A percentile compares a stretch with the other conserved stretches of the same genome.
Conservation (phyloP, 495 filamentous ascomycete species). For the Neurospora sp. region DNA sequence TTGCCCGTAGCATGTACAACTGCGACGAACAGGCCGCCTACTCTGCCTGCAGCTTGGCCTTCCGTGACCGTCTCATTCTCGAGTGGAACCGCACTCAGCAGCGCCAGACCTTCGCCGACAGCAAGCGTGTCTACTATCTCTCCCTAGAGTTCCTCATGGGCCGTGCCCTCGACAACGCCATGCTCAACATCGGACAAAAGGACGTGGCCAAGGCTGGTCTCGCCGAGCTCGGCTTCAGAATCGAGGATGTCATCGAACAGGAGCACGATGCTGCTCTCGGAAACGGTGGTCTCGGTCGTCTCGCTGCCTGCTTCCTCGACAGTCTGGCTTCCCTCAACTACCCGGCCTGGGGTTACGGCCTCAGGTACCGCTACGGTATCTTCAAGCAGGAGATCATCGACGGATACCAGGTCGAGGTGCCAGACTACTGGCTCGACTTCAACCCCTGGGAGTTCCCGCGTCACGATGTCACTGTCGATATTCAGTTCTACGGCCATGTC, state of each 20-base stretch:
- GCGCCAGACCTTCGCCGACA: conserved; percentile 78
- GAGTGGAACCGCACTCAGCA: conserved; percentile 98
- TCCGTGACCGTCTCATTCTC: conserved; percentile 85
- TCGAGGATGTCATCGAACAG: conserved; percentile 90
- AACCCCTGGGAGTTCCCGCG: conserved; percentile 98
- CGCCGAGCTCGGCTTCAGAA: conserved; percentile 81
- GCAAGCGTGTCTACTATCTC: conserved; percentile 92
- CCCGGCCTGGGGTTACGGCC: conserved; percentile 92
- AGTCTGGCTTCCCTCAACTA: conserved; percentile 90
- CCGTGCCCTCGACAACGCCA: conserved; percentile 90
- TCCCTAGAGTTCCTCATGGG: conserved; percentile 98
- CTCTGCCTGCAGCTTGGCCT: conserved; percentile 77
- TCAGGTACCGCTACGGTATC: conserved; percentile 94
- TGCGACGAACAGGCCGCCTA: conserved; percentile 95
- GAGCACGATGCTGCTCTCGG: conserved; percentile 95
- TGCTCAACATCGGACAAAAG: conserved; percentile 90
- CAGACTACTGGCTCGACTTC: conserved; percentile 98
- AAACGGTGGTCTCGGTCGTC: conserved; percentile 88
- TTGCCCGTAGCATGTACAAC: conserved; percentile 94
- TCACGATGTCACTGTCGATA: conserved; percentile 88
- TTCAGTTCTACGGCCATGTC: conserved; percentile 90
- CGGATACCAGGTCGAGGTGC: conserved; percentile 94
- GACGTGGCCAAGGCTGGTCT: conserved; percentile 74
- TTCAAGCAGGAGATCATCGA: conserved; percentile 99
- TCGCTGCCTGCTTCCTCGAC: conserved; percentile 95